Evolutionary conservation across 2,329 filamentous ascomycete genomes (phyloP), one percentile per base, ranked within the genome.

Genomic region (Cladosporium sp.): DNA sequence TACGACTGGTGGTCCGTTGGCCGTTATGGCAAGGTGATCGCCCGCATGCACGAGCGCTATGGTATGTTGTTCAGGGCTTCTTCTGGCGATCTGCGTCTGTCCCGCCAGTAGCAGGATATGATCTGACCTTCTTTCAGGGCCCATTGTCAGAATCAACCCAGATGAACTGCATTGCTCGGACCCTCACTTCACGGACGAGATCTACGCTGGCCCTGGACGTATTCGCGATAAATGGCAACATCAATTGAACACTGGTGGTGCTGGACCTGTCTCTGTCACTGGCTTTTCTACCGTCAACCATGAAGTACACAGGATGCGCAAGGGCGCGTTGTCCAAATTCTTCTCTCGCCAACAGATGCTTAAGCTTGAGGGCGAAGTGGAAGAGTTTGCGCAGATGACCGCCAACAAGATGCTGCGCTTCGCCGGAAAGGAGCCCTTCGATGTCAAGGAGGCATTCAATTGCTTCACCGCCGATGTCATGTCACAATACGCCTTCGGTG

Each of bases 401-500:
- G 75, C 87, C 3, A 86, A 87, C 66, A 81, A 86, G 47, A 85
- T 88, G 69, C 83, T 80, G 30, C 80, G 81, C 47, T 72, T 87
- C 4, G 82, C 82, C 0, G 83, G 86, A 52, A 85, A 85, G 11
- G 71, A 79, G 15, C 71, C 84, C 0, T 86, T 86, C 67, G 84
- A 65, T 47, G 55, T 65, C 44, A 65, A 59, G 38, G 64, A 65
- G 26, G 64, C 64, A 14, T 59, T 65, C 4, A 83, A 85, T 51
- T 86, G 80, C 75, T 82, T 87, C 63, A 85, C 85, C 0, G 75
- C 87, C 3, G 86, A 88, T 66, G 81, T 86, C 38, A 85, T 88
- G 68, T 84, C 80, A 30, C 80, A 81, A 49, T 73, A 88, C 5
- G 82, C 82, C 0, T 83, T 87, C 52, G 85, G 85, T 8, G 71